Base-by-base conservation (phyloP, 2,329 filamentous ascomycete genomes). In the Ramichloridium luteum region DNA sequence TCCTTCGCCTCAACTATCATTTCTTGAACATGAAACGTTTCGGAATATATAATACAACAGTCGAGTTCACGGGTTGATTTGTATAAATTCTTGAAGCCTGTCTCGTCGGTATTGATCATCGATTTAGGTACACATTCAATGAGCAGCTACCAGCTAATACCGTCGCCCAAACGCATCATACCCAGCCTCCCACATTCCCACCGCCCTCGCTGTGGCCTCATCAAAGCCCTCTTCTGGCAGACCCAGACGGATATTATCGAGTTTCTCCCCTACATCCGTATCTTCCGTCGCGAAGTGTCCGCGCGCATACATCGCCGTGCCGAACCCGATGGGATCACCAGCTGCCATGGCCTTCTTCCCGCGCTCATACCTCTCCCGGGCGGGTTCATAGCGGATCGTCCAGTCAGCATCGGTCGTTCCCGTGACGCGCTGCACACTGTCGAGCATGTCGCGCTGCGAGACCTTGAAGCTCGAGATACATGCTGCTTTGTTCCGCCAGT, bases 381-480 rank as follows among this genome's bases (percentile, higher is more conserved):
- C 53, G 0, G 50, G 43, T 51, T 74, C 65, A 5, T 63, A 52
- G 1, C 47, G 58, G 34, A 81, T 63, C 2, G 48, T 62, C 77
- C 77, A 82, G 44, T 80, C 75, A 0, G 51, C 54, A 22, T 76
- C 68, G 2, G 56, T 67, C 0, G 67, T 72, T 0, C 65, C 65
- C 0, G 69, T 68, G 3, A 74, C 74, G 0, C 68, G 65, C 44
- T 74, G 62, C 9, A 76, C 53, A n/a, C 65, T 67, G 25, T 68
- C 65, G 33, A 81, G 62, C 59, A 81, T 80, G 6, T 81, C 75
- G 8, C 62, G 61, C 51, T 82, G 77, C 36, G 55, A 71, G 37
- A 74, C 43, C 6, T 56, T 50, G 55, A 78, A 80, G 38, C 68
- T 74, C 5, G 58, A 61, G 8, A 76, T 42, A 42, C 64, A 70